A percentile compares a stretch with the other conserved stretches of the same genome.
Conservation (phyloP, 495 filamentous ascomycete genomes). For the Hyaloscypha finlandica region DNA sequence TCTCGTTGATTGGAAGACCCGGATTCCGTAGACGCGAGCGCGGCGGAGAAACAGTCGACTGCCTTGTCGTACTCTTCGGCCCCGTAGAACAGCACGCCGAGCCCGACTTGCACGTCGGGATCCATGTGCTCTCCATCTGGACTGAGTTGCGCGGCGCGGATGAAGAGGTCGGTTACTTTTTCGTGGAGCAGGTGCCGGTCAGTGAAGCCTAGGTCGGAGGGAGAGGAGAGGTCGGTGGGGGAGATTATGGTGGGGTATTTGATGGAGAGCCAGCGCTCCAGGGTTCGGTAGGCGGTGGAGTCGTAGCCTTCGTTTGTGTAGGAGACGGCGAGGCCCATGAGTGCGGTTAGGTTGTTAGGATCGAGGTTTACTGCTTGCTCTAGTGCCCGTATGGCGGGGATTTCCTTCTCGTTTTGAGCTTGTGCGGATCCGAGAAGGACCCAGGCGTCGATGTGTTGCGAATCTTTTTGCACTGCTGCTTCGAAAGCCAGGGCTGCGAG, state of each 20-base stretch:
- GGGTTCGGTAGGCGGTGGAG: slow-evolving; percentile 90
- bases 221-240: slow-evolving; percentile 64
- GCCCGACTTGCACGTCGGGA: slow-evolving; percentile 94
- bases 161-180: slow-evolving; percentile 86
- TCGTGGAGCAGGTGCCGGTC: slow-evolving; percentile 90
- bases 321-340: slow-evolving; percentile 96
- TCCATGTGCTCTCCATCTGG: slow-evolving; percentile 80
- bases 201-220: slow-evolving; percentile 83
- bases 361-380: slow-evolving; percentile 90
- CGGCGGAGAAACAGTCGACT: slow-evolving; percentile 95
- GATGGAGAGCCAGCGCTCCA: slow-evolving; percentile 92
- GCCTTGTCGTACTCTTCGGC: slow-evolving; percentile 98
- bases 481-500: slow-evolving; percentile 96
- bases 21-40: slow-evolving; percentile 77
- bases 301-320: slow-evolving; percentile 99
- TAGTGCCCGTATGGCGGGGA: slow-evolving; percentile 94
- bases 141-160: slow-evolving; percentile 86
- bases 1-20: slow-evolving; percentile 72
- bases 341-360: slow-evolving; percentile 78
- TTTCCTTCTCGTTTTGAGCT: slow-evolving; percentile 98
- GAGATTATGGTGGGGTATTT: slow-evolving; percentile 85
- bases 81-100: slow-evolving; percentile 97
- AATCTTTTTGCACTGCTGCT: slow-evolving; percentile 87
- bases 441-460: slow-evolving; percentile 89
- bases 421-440: slow-evolving; percentile 86